phyloP scores from a whole-genome alignment of 352 stramenopile genomes.

The Phytophthora tentaculata region DNA sequence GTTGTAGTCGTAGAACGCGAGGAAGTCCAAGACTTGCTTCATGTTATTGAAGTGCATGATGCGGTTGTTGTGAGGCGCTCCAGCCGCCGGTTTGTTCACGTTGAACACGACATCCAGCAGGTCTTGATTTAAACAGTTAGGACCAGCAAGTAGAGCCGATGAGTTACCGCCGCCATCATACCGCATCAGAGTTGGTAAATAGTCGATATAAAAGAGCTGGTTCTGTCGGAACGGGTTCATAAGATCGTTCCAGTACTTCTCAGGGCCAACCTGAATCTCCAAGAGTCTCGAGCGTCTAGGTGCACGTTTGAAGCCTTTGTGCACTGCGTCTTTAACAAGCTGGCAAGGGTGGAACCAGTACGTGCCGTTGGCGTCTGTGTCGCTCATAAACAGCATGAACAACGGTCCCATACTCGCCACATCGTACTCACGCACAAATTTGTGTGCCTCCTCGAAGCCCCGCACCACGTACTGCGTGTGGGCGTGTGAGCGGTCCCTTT shows the following conservation, averaged over 20 bases:
- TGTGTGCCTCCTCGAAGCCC: constrained; percentile 74
- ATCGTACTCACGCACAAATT: constrained; percentile 82
- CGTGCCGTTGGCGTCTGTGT: constrained; percentile 66
- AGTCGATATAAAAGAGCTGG: constrained; percentile 86
- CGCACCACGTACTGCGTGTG: constrained; percentile 70
- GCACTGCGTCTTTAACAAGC: constrained; percentile 60
- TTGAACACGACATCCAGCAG: constrained; percentile 77
- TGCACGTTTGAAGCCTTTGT: constrained; percentile 64
- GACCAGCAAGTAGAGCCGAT: constrained; percentile 68
- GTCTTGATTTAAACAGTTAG: constrained; percentile 67
- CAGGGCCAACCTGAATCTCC: constrained; percentile 69
- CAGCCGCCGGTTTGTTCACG: constrained; percentile 47
- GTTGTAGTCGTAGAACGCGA: constrained; percentile 67
- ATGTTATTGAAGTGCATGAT: constrained; percentile 51
- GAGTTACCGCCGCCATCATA: constrained; percentile 82
- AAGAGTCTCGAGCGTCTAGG: constrained; percentile 66
- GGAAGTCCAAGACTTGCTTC: constrained; percentile 56
- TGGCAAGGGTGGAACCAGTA: constrained; percentile 84
- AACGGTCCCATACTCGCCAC: constrained; percentile 64
- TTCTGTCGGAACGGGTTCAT: constrained; percentile 82
- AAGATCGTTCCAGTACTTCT: constrained; percentile 72
- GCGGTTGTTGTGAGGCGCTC: constrained; percentile 50
- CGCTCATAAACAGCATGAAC: constrained; percentile 82
- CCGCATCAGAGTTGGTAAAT: constrained; percentile 76
- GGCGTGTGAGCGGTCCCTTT: constrained; percentile 47